phyloP scores from a whole-genome alignment of 108 stramenopile genomes.

The Cylindrotheca fusiformis region DNA sequence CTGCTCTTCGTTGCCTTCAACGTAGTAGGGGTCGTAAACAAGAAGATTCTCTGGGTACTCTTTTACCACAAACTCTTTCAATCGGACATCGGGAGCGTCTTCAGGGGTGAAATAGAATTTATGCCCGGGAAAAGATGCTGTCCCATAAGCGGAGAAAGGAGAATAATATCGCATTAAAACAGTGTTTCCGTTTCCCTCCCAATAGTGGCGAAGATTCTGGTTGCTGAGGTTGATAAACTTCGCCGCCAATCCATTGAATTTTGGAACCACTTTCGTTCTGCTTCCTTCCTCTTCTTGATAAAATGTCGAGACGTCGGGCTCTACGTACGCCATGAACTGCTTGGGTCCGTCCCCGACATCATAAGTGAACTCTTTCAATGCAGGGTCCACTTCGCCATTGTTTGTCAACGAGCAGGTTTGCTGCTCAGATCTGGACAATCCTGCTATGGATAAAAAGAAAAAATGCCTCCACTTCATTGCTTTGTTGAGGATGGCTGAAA shows the following conservation, averaged over 20 bases:
- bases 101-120: conserved; percentile 51
- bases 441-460: not conserved
- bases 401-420: conserved; percentile 23
- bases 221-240: conserved; percentile 78
- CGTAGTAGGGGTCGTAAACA: conserved; percentile 68
- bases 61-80: conserved; percentile 32
- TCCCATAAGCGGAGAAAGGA: conserved; percentile 56
- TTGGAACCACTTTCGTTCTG: conserved; percentile 28
- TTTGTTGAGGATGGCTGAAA: no score
- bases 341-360: conserved; percentile 56
- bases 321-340: conserved; percentile 59
- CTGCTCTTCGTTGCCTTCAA: conserved; percentile 47
- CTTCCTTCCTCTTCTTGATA: conserved; percentile 41
- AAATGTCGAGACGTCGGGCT: conserved; percentile 70
- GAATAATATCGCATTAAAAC: conserved; percentile 33
- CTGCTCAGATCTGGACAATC: not conserved
- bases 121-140: conserved; percentile 60
- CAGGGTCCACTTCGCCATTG: conserved; percentile 25
- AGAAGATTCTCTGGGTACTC: conserved; percentile 52
- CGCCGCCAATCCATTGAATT: conserved; percentile 58
- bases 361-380: conserved; percentile 44
- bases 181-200: conserved; percentile 46
- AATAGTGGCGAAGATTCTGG: conserved; percentile 38
- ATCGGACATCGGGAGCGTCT: conserved; percentile 2
- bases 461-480: no score